These are phyloP conservation scores for Ceratocystis alfenasii DNA, from an alignment of 2,329 filamentous ascomycete genomes.

Conservation along the genomic window DNA sequence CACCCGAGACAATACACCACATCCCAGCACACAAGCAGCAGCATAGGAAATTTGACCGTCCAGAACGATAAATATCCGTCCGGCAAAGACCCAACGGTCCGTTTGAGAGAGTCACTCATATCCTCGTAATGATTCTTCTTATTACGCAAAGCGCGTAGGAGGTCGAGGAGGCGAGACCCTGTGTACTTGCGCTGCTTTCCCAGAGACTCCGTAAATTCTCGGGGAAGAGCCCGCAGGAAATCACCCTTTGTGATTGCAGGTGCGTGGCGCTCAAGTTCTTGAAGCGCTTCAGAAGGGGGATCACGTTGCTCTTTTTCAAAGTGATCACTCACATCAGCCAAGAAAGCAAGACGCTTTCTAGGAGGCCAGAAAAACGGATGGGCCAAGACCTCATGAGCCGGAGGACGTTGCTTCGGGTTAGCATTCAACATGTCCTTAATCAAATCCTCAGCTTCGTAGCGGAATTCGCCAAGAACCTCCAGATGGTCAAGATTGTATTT, in stretches of 20 bases:
- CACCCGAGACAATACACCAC: slow-evolving; percentile 57
- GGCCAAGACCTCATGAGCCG: slow-evolving; percentile 66
- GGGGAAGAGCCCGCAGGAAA: slow-evolving; percentile 65
- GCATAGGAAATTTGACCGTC: slow-evolving; percentile 63
- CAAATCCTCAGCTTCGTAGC: slow-evolving; percentile 76
- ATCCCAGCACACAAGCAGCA: slow-evolving; percentile 68
- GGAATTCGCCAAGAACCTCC: slow-evolving; percentile 67
- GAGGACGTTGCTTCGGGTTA: slow-evolving; percentile 49
- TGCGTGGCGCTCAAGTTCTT: slow-evolving; percentile 45
- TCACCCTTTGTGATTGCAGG: slow-evolving; percentile 50
- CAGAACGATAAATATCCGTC: slow-evolving; percentile 78
- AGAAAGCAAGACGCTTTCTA: slow-evolving; percentile 77
- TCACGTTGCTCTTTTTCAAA: slow-evolving; percentile 88
- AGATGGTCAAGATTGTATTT: slow-evolving; percentile 60
- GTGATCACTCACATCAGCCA: slow-evolving; percentile 94
- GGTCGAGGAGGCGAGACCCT: slow-evolving; percentile 67
- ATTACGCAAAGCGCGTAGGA: slow-evolving; percentile 79
- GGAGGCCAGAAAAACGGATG: slow-evolving; percentile 96
- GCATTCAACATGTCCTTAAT: slow-evolving; percentile 64
- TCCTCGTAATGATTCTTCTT: slow-evolving; percentile 98
- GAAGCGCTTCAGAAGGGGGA: slow-evolving; percentile 58
- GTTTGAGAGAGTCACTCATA: slow-evolving; percentile 68
- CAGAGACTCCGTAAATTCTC: slow-evolving; percentile 74
- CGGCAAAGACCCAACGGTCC: slow-evolving; percentile 57
- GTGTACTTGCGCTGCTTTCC: slow-evolving; percentile 95